Conservation (phyloP, 257 asterid genomes). For the Cruciata laevipes region DNA sequence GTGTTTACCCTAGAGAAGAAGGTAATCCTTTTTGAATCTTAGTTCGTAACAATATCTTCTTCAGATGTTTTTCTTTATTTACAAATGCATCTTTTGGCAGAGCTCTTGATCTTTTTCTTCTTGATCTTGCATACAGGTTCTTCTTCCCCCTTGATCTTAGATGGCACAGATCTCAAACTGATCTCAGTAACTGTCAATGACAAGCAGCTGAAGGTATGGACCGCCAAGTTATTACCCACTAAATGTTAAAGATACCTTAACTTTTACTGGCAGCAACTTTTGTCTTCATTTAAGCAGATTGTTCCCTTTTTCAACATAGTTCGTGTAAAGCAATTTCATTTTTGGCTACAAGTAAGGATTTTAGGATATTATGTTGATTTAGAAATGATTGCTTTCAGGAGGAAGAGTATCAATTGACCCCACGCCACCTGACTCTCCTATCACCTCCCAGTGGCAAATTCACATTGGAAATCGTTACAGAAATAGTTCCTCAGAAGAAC, state of each 20-base stretch:
- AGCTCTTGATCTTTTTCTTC: slow-evolving; percentile 7
- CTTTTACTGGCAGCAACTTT: not conserved
- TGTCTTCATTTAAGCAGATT: not conserved
- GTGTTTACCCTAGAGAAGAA: slow-evolving; percentile 73
- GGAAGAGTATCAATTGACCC: slow-evolving; percentile 46
- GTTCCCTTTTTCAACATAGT: not conserved
- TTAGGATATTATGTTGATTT: not conserved
- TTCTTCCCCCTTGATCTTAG: slow-evolving; percentile 65
- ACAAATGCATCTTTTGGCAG: not conserved
- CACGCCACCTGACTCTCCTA: slow-evolving; percentile 64
- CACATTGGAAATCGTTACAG: slow-evolving; percentile 69
- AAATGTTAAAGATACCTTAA: not conserved
- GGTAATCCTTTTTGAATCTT: slow-evolving; percentile 37
- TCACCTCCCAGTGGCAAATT: slow-evolving; percentile 79
- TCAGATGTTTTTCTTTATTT: not conserved
- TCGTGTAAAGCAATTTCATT: not conserved
- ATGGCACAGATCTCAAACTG: slow-evolving; percentile 80
- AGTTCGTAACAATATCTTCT: not conserved
- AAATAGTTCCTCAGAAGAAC: slow-evolving; percentile 80
- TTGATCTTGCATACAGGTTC: slow-evolving; percentile 41
- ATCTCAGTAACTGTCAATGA: slow-evolving; percentile 56
- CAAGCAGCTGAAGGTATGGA: slow-evolving; percentile 54
- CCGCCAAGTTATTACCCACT: not conserved
- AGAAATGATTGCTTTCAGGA: slow-evolving; percentile 43
- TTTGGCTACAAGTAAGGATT: not conserved